phyloP scores from a whole-genome alignment of 2,329 filamentous ascomycete species.

The Colletotrichum chlorophyti region DNA sequence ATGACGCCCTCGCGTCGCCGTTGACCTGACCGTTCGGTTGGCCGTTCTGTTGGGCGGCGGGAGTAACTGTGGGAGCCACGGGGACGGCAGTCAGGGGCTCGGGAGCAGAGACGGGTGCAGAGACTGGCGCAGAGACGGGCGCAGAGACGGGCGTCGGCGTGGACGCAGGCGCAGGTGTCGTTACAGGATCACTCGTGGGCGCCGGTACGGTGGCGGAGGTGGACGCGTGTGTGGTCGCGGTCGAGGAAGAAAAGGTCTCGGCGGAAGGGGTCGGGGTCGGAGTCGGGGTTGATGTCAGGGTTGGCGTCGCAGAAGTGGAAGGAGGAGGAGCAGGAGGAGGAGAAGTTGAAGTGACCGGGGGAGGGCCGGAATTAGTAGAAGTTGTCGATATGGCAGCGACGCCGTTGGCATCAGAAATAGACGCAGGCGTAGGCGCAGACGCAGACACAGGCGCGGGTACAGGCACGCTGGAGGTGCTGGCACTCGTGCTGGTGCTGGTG shows the following conservation, averaged over 20 bases:
- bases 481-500: conserved; percentile 21
- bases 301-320: conserved; percentile 14
- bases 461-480: conserved; percentile 25
- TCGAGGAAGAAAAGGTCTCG: conserved; percentile 15
- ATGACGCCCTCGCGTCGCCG: conserved; percentile 29
- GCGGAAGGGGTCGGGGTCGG: conserved; percentile 15
- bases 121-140: not conserved
- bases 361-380: conserved; percentile 26
- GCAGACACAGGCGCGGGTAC: conserved; percentile 13
- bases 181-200: not conserved
- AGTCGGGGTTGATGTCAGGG: conserved; percentile 5
- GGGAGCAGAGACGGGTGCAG: not conserved
- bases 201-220: not conserved
- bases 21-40: conserved; percentile 26
- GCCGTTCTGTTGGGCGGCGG: conserved; percentile 1
- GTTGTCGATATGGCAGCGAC: conserved; percentile 16
- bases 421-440: conserved; percentile 5
- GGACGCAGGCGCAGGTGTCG: not conserved
- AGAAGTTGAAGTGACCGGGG: conserved; percentile 15
- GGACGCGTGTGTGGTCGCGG: conserved; percentile 10
- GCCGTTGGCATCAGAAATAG: conserved; percentile 24
- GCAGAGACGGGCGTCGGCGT: not conserved
- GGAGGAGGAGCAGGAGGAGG: conserved; percentile 8
- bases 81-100: not conserved
- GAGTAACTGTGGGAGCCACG: no score